phyloP scores from a whole-genome alignment of 345 rosid genomes.

The Linum lewisii region DNA sequence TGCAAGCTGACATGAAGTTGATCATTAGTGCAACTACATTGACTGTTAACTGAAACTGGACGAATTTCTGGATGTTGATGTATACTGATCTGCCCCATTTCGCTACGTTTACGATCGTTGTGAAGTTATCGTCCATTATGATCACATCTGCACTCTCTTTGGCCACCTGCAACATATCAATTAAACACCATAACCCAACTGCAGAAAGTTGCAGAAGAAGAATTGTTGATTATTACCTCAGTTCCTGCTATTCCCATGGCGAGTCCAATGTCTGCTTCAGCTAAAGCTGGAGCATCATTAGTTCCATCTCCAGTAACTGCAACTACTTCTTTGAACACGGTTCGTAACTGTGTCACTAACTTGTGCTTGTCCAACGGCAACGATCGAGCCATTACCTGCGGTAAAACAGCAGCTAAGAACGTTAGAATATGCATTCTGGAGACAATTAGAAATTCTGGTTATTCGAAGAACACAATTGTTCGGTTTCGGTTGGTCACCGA shows the following conservation, averaged over 20 bases:
- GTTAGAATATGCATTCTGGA: too few relatives aligned
- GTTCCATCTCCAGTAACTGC: slow-evolving; percentile 29
- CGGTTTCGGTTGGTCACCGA: too few relatives aligned
- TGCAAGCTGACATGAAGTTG: slow-evolving; percentile 67
- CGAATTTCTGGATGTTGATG: slow-evolving; percentile 74
- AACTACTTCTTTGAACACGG: slow-evolving; percentile 20
- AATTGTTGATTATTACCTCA: slow-evolving; percentile 13
- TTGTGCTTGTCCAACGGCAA: slow-evolving; percentile 26
- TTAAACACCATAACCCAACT: too few relatives aligned
- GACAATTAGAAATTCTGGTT: too few relatives aligned
- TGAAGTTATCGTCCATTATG: slow-evolving; percentile 76
- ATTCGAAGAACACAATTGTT: neutral
- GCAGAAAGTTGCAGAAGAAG: too few relatives aligned
- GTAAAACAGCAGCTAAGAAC: neutral
- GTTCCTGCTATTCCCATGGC: slow-evolving; percentile 31
- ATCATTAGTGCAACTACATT: slow-evolving; percentile 61
- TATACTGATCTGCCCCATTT: slow-evolving; percentile 84
- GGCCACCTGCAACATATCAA: slow-evolving; percentile 39
- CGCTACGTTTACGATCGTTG: slow-evolving; percentile 61
- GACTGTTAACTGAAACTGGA: slow-evolving; percentile 74
- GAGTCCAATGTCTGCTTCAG: slow-evolving; percentile 28
- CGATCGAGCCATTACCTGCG: slow-evolving; percentile 30
- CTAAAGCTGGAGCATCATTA: slow-evolving; percentile 28
- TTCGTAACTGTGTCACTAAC: slow-evolving; percentile 21
- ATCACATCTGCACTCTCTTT: slow-evolving; percentile 79